Percentiles rank a stretch among this genome's conserved stretches.
Evolutionary conservation across 192 early-diverging fungal genomes (phyloP).

Genomic region (Entomortierella beljakovae): DNA sequence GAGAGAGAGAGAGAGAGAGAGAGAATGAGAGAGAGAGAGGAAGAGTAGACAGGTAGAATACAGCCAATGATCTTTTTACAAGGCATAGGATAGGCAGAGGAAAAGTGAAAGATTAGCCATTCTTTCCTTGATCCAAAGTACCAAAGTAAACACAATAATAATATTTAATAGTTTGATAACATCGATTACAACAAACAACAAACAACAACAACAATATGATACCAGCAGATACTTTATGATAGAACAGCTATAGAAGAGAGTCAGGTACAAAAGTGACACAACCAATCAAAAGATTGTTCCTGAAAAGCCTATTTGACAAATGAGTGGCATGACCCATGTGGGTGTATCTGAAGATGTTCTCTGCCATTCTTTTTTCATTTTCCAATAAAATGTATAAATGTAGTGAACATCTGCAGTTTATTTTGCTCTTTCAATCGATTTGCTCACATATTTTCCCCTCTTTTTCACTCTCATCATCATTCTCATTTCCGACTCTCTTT

Average conservation of each 20-base stretch:
- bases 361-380: neutral
- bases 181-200: too few species aligned
- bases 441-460: neutral
- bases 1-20: conserved; percentile 4
- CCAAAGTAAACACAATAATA: too few species aligned
- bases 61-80: neutral
- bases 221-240: too few species aligned
- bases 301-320: too few species aligned
- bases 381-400: neutral
- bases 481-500: too few species aligned
- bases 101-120: neutral
- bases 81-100: neutral
- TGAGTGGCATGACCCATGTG: neutral
- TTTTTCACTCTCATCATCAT: too few species aligned
- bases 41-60: neutral
- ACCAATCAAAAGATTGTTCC: too few species aligned
- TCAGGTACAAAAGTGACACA: too few species aligned
- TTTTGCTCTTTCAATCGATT: neutral
- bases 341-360: neutral
- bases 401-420: neutral
- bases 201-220: too few species aligned
- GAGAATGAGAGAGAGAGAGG: neutral
- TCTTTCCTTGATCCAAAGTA: too few species aligned
- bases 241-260: too few species aligned
- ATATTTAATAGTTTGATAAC: too few species aligned